These are phyloP conservation scores for Ogataea paradorogensis DNA, from an alignment of 805 yeast species.

Conservation along the genomic window DNA sequence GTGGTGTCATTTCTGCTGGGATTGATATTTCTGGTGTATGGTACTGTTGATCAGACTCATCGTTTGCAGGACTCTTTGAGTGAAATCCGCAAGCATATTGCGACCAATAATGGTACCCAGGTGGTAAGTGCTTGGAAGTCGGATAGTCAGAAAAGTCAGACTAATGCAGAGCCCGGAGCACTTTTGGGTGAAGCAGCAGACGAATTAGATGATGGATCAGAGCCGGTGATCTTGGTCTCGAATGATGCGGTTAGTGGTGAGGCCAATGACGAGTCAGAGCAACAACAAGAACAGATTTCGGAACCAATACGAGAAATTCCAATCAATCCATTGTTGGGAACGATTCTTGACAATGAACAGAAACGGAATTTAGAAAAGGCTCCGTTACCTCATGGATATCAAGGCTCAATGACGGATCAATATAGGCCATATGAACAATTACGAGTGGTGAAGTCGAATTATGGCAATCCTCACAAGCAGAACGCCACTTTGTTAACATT, in stretches of 20 bases:
- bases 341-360: slow-evolving; percentile 21
- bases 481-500: slow-evolving; percentile 61
- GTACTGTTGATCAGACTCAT: slow-evolving; percentile 5
- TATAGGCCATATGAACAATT: slow-evolving; percentile 27
- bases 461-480: slow-evolving; percentile 29
- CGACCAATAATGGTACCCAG: slow-evolving; percentile 6
- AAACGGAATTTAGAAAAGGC: slow-evolving; percentile 21
- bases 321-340: slow-evolving; percentile 10
- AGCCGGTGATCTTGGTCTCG: background rate
- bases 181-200: background rate
- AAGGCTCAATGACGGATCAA: slow-evolving; percentile 20
- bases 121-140: background rate
- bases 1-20: slow-evolving; percentile 2
- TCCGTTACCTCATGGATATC: slow-evolving; percentile 23
- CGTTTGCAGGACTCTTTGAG: slow-evolving; percentile 5
- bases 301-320: background rate
- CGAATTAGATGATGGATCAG: background rate
- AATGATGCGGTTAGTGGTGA: background rate
- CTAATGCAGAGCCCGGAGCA: no score
- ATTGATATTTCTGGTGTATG: slow-evolving; percentile 4
- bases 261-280: slow-evolving; percentile 5
- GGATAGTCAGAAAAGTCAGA: no score
- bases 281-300: background rate
- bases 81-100: slow-evolving; percentile 7
- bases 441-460: slow-evolving; percentile 17